These are phyloP conservation scores for Borealophlyctis nickersoniae DNA, from an alignment of 192 early-diverging fungal genomes.

Conservation along the genomic window DNA sequence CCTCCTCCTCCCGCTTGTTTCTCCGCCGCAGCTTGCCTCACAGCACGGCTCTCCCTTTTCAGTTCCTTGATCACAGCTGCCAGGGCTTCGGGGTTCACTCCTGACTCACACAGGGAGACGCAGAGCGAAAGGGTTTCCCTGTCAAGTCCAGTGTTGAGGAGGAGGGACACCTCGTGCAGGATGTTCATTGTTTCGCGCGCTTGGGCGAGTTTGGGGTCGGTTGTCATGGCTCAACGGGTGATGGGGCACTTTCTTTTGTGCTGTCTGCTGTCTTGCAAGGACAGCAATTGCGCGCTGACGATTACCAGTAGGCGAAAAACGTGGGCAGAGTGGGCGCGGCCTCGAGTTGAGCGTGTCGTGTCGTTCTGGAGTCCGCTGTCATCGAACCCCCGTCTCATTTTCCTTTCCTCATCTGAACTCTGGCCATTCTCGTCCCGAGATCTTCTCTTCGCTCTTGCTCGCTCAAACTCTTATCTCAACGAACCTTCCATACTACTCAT, in stretches of 20 bases:
- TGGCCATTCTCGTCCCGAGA: not conserved
- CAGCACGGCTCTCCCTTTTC: conserved; percentile 33
- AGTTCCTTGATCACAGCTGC: conserved; percentile 58
- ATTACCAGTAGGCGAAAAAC: too few relatives aligned
- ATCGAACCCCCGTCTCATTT: too few relatives aligned
- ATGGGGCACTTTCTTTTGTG: too few relatives aligned
- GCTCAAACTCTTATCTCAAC: not conserved
- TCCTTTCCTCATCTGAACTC: not conserved
- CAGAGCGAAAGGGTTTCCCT: conserved; percentile 69
- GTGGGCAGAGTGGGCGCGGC: too few relatives aligned
- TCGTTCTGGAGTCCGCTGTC: too few relatives aligned
- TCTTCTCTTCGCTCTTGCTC: not conserved
- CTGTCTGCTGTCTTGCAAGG: too few relatives aligned
- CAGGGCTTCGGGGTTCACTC: conserved; percentile 76
- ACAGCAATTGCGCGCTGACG: too few relatives aligned
- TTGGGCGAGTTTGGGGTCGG: not conserved
- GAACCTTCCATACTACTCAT: not conserved
- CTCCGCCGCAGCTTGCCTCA: too few relatives aligned
- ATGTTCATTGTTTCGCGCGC: conserved; percentile 43
- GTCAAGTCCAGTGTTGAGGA: conserved; percentile 73
- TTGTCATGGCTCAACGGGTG: too few relatives aligned
- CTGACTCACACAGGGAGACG: conserved; percentile 70
- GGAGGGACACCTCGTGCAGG: conserved; percentile 66
- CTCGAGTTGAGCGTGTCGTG: too few relatives aligned
- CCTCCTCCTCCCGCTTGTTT: too few relatives aligned